Conservation (phyloP, 352 stramenopile species). For the Discostella stelligera region DNA sequence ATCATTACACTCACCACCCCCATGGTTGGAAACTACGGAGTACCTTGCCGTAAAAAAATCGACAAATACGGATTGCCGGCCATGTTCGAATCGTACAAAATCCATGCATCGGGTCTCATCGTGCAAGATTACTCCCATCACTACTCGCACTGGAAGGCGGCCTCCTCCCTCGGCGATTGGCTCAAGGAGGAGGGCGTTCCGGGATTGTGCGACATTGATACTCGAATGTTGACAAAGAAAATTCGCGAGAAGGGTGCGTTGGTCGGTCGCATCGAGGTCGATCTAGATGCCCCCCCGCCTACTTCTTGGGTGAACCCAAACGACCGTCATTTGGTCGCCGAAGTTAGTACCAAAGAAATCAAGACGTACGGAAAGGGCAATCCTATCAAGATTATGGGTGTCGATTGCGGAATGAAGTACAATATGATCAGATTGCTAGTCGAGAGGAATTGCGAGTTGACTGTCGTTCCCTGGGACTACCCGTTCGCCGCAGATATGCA, state of each 20-base stretch:
- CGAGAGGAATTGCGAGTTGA: constrained; percentile 87
- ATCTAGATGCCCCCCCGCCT: constrained; percentile 7
- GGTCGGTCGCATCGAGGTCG: constrained; percentile 74
- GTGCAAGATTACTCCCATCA: constrained; percentile 96
- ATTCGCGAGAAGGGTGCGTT: constrained; percentile 94
- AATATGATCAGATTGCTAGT: constrained; percentile 98
- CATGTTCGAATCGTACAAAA: constrained; percentile 93
- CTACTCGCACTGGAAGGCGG: constrained; percentile 93
- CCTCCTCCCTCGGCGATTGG: constrained; percentile 81
- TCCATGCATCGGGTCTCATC: constrained; percentile 95
- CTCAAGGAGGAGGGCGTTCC: constrained; percentile 91
- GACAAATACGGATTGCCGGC: constrained; percentile 93
- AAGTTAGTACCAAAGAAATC: constrained; percentile 92
- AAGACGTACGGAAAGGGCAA: constrained; percentile 88
- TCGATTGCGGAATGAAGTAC: constrained; percentile 99
- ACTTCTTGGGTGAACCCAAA: constrained; percentile 86
- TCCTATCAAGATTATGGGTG: constrained; percentile 90
- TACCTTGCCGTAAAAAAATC: constrained; percentile 88
- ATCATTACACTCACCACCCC: constrained; percentile 96
- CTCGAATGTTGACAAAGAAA: constrained; percentile 97
- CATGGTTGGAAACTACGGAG: constrained; percentile 98
- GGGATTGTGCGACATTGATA: constrained; percentile 96
- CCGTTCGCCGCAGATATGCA: constrained; percentile 87
- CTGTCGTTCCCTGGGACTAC: constrained; percentile 96
- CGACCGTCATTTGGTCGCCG: constrained; percentile 89